phyloP scores from a whole-genome alignment of 179 eudicot species.

The Gypsophila paniculata region DNA sequence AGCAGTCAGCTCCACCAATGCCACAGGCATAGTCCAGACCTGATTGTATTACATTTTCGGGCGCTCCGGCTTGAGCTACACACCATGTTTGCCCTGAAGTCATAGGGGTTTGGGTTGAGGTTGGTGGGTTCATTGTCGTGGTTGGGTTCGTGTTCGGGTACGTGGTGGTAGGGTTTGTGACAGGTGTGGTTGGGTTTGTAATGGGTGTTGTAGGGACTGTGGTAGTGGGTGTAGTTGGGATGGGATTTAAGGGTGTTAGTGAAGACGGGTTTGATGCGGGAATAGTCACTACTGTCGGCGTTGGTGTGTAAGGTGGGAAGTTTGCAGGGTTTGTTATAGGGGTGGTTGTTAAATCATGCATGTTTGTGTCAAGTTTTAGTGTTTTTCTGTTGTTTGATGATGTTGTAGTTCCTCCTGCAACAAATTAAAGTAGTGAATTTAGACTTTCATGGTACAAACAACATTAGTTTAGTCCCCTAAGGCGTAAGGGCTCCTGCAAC shows the following conservation, averaged over 20 bases:
- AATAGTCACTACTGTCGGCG: slow-evolving; percentile 52
- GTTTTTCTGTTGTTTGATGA: slow-evolving; percentile 32
- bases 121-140: slow-evolving; percentile 34
- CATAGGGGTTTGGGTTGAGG: slow-evolving; percentile 35
- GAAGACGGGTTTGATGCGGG: slow-evolving; percentile 43
- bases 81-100: slow-evolving; percentile 76
- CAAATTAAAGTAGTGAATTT: neutral
- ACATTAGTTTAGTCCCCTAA: too few species aligned
- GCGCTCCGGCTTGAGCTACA: slow-evolving; percentile 57
- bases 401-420: slow-evolving; percentile 31
- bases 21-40: slow-evolving; percentile 97
- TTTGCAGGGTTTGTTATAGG: slow-evolving; percentile 48
- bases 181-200: slow-evolving; percentile 31
- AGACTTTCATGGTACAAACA: too few species aligned
- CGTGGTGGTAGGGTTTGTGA: slow-evolving; percentile 34
- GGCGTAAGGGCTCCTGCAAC: too few species aligned
- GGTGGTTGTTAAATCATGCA: slow-evolving; percentile 40
- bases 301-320: slow-evolving; percentile 41
- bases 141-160: slow-evolving; percentile 40
- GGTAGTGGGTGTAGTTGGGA: slow-evolving; percentile 31
- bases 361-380: slow-evolving; percentile 24
- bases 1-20: slow-evolving; percentile 77
- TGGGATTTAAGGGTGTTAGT: slow-evolving; percentile 28
- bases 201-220: slow-evolving; percentile 33
- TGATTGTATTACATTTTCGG: slow-evolving; percentile 47